A percentile compares a stretch with the other conserved stretches of the same genome.
phyloP scores from a whole-genome alignment of 805 yeast species.

The Diddensiella transvaalensis region DNA sequence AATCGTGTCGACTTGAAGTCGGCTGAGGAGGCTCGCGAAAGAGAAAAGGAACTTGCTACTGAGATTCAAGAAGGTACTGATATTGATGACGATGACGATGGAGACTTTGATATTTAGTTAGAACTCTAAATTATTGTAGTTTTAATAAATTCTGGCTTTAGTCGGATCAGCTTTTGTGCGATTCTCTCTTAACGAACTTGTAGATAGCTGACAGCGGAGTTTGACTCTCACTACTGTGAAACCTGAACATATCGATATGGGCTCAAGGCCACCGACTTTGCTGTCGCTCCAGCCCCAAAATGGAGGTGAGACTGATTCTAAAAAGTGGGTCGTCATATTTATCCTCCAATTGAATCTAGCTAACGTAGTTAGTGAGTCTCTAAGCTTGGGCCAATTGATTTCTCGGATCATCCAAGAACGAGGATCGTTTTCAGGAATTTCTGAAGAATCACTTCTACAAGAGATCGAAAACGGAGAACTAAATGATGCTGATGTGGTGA shows the following conservation, averaged over 20 bases:
- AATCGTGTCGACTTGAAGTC: slow-evolving; percentile 48
- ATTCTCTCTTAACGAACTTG: too few relatives aligned
- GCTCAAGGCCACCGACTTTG: too few relatives aligned
- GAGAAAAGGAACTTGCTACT: slow-evolving; percentile 48
- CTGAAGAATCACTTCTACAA: slow-evolving; percentile 50
- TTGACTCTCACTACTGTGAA: too few relatives aligned
- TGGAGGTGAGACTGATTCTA: neutral
- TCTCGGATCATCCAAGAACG: slow-evolving; percentile 57
- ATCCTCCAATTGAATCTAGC: too few relatives aligned
- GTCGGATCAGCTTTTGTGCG: too few relatives aligned
- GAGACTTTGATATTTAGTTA: slow-evolving; percentile 33
- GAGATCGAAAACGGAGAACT: slow-evolving; percentile 38
- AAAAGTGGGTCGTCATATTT: neutral
- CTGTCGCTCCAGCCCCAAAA: neutral
- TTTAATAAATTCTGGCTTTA: too few relatives aligned
- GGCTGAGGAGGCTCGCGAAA: slow-evolving; percentile 53
- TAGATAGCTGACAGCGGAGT: too few relatives aligned
- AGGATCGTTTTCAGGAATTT: slow-evolving; percentile 54
- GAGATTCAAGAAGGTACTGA: slow-evolving; percentile 43
- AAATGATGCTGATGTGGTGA: neutral
- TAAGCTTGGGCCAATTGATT: slow-evolving; percentile 40
- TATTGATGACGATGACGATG: slow-evolving; percentile 42
- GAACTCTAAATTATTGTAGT: too few relatives aligned
- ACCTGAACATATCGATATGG: too few relatives aligned
- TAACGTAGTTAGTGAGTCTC: slow-evolving; percentile 8